Evolutionary conservation across 495 filamentous ascomycete genomes (phyloP), one percentile per base, ranked within the genome.

Genomic region (Chlorociboria aeruginascens): DNA sequence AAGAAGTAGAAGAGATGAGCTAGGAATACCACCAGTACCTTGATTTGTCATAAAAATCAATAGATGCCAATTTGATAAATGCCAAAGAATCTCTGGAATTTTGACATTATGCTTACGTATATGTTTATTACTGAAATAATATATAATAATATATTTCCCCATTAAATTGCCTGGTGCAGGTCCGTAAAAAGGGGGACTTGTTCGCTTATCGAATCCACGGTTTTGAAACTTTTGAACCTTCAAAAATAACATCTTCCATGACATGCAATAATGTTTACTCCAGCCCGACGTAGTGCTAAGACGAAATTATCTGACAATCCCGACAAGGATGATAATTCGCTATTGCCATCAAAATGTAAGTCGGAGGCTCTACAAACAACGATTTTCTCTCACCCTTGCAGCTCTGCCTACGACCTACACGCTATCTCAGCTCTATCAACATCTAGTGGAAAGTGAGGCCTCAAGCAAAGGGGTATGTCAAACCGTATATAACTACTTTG

Each of bases 11-110:
- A 69, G 67, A 52, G 60, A 62, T 39, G 79, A 86, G 60, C 63
- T 86, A 44, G 69, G 70, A 34, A 71, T 82, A 40, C 56, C 59
- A 44, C 69, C 70, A 34, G 71, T 82, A 40, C 56, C 59, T 25
- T 25, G 4, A 4, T 25, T 4, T 25, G 20, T 1, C 20, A 25
- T 25, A 25, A 25, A 4, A 25, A 25, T 25, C 20, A 4, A 25
- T 25, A 25, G 20, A 25, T 25, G 4, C 20, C 20, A 25, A 25
- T 25, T 25, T 25, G 20, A 25, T 25, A 25, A 25, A 1, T 25
- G 20, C 20, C 20, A 25, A 25, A 1, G 20, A 25, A 25, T 25
- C 20, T 25, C 20, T 25, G 4, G 20, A 25, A 25, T 25, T 25
- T 25, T 4, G 4, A 25, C 4, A 25, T 25, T 25, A 25, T 25